Conservation (phyloP, 1,139 yeast genomes). For the Pichia sp. region DNA sequence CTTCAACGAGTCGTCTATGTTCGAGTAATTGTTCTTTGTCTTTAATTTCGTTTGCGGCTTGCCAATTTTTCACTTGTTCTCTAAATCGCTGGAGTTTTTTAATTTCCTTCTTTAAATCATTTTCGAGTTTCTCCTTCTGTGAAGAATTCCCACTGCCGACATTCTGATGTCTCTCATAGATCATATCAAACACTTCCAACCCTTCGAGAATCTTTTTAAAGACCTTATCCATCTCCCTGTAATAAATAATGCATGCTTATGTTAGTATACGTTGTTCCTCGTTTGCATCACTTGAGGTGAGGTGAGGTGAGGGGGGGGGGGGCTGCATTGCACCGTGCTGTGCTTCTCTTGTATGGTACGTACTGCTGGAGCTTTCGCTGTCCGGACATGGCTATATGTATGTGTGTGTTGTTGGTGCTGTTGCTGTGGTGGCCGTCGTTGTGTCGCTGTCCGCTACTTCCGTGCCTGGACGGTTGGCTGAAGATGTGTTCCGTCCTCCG, state of each 20-base stretch:
- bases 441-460: no score
- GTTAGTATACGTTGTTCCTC: conserved; percentile 13
- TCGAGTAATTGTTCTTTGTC: conserved; percentile 59
- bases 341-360: no score
- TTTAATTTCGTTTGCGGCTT: conserved; percentile 62
- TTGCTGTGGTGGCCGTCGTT: no score
- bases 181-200: conserved; percentile 56
- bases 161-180: conserved; percentile 61
- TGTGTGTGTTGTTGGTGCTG: neutral
- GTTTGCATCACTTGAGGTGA: no score
- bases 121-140: conserved; percentile 68
- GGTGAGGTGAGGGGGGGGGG: no score
- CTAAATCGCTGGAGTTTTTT: conserved; percentile 66
- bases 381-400: conserved; percentile 21
- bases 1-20: conserved; percentile 59
- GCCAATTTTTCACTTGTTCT: conserved; percentile 76
- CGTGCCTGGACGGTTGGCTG: no score
- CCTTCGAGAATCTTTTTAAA: conserved; percentile 77
- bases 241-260: neutral
- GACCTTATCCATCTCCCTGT: conserved; percentile 63
- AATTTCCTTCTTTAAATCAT: conserved; percentile 67
- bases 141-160: conserved; percentile 54
- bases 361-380: conserved; percentile 31
- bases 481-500: no score
- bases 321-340: no score